A percentile compares a stretch with the other conserved stretches of the same genome.
Conservation (phyloP, 1,284 basidiomycete species). For the Trichosporon sp. region DNA sequence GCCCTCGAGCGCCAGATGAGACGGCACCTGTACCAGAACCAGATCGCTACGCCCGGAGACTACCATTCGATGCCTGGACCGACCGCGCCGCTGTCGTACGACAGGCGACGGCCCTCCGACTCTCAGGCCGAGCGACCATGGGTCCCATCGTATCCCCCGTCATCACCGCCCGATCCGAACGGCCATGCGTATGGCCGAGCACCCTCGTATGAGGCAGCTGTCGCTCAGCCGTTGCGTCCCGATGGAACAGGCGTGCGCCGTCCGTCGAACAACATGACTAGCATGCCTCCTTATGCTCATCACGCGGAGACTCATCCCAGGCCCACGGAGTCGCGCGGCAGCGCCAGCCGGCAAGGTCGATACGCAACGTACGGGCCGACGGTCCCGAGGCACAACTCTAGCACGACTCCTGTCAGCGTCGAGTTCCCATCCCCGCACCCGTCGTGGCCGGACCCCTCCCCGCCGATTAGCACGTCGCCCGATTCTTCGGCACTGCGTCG, state of each 20-base stretch:
- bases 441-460: neutral
- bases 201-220: neutral
- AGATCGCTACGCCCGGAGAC: neutral
- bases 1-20: neutral
- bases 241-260: neutral
- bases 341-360: neutral
- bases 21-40: neutral
- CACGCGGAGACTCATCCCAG: neutral
- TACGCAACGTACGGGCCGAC: neutral
- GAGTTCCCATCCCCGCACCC: constrained; percentile 20
- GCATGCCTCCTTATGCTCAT: neutral
- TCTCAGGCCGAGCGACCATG: neutral
- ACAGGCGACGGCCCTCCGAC: neutral
- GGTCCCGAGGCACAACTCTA: neutral
- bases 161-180: neutral
- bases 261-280: neutral
- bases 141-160: neutral
- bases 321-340: neutral
- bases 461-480: neutral
- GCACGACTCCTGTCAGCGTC: neutral
- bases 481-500: neutral
- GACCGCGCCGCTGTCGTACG: neutral
- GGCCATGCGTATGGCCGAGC: neutral
- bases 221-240: neutral
- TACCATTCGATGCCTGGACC: neutral